Evolutionary conservation across 805 yeast species (phyloP).

Genomic region (Ogataea glucozyma): DNA sequence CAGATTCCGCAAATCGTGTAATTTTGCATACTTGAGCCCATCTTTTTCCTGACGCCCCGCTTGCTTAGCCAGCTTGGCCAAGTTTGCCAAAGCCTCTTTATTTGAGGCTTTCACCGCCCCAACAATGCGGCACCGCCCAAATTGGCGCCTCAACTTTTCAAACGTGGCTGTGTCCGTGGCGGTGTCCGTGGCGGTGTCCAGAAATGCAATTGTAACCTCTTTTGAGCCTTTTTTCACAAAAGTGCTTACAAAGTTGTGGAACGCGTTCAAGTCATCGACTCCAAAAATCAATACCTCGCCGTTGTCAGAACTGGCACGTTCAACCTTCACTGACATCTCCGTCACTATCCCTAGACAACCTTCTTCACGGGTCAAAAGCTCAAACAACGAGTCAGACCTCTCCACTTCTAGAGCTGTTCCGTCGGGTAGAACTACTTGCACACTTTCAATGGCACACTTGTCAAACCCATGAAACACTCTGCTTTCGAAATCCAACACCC

Average conservation of each 20-base stretch:
- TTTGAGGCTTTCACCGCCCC: constrained; percentile 8
- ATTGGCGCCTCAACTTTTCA: constrained; percentile 1
- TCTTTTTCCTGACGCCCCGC: neutral
- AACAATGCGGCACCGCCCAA: constrained; percentile 2
- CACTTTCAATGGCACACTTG: constrained; percentile 10
- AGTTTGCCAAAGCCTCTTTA: neutral
- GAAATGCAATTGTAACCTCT: constrained; percentile 7
- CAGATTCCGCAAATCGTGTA: no score
- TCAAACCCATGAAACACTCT: constrained; percentile 13
- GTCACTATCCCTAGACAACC: constrained; percentile 24
- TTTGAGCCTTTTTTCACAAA: neutral
- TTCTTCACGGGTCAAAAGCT: constrained; percentile 15
- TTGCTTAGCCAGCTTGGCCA: constrained; percentile 1
- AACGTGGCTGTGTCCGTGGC: neutral
- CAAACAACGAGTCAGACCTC: constrained; percentile 11
- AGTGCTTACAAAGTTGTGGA: constrained; percentile 13
- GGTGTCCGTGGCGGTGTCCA: constrained; percentile 10
- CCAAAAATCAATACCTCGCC: constrained; percentile 22
- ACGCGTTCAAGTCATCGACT: constrained; percentile 14
- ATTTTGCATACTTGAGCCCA: no score
- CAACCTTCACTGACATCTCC: constrained; percentile 13
- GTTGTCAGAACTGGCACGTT: neutral
- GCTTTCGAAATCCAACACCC: constrained; percentile 1
- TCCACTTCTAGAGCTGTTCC: constrained; percentile 22
- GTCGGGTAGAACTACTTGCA: constrained; percentile 32